A percentile compares a stretch with the other conserved stretches of the same genome.
phyloP scores from a whole-genome alignment of 1,284 basidiomycete genomes.

The Schizopora paradoxa region DNA sequence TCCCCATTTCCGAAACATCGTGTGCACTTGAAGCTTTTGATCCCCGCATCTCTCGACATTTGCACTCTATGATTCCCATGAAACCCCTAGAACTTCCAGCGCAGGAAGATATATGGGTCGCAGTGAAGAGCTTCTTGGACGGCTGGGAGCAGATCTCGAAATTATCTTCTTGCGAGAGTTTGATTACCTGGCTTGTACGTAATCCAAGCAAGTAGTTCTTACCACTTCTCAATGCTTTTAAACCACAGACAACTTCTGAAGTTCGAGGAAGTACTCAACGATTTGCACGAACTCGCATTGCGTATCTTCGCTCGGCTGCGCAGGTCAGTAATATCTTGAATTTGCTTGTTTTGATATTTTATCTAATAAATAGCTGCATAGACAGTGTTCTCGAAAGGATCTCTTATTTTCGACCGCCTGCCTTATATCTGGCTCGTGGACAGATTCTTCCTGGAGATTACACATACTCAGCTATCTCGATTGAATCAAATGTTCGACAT shows the following conservation, averaged over 20 bases:
- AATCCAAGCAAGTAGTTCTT: conserved; percentile 29
- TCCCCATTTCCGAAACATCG: conserved; percentile 39
- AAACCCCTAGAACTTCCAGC: conserved; percentile 51
- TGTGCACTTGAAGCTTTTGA: conserved; percentile 59
- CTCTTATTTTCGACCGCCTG: conserved; percentile 48
- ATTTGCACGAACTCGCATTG: background rate
- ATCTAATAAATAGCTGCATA: conserved; percentile 24
- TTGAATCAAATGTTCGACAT: conserved; percentile 36
- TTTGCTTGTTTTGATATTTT: background rate
- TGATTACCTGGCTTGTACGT: conserved; percentile 61
- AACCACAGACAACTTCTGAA: conserved; percentile 30
- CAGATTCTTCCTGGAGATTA: conserved; percentile 60
- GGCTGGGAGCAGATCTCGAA: conserved; percentile 51
- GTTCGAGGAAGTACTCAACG: conserved; percentile 1
- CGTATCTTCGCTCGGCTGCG: conserved; percentile 2
- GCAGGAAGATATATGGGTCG: conserved; percentile 47
- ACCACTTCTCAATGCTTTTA: conserved; percentile 24
- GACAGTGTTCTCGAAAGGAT: conserved; percentile 57
- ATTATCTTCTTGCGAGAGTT: conserved; percentile 38
- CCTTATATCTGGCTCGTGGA: conserved; percentile 52
- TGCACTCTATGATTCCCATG: conserved; percentile 73
- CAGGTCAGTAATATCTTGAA: conserved; percentile 12
- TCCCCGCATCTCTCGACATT: conserved; percentile 59
- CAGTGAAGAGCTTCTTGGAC: conserved; percentile 45
- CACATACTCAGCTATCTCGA: conserved; percentile 46